A percentile compares a stretch with the other conserved stretches of the same genome.
phyloP scores from a whole-genome alignment of 768 basidiomycete genomes.

The Pleurotus pulmonarius region DNA sequence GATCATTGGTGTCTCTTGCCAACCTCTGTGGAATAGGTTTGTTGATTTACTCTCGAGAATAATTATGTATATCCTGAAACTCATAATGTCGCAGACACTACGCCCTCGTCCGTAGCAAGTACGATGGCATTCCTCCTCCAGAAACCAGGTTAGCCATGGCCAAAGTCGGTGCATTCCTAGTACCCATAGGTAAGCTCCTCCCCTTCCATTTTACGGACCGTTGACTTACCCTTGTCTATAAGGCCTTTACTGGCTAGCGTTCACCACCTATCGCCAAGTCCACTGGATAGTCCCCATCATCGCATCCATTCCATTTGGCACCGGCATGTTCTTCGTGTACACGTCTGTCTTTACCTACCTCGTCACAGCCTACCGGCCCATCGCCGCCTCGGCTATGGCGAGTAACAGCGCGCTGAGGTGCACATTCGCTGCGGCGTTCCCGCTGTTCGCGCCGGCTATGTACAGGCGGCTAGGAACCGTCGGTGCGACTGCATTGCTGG shows the following conservation, averaged over 20 bases:
- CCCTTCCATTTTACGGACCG: too few species aligned
- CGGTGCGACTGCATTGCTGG: conserved; percentile 69
- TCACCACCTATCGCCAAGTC: conserved; percentile 41
- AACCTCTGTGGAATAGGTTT: conserved; percentile 58
- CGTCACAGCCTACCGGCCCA: conserved; percentile 63
- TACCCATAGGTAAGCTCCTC: conserved; percentile 32
- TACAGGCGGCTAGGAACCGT: conserved; percentile 67
- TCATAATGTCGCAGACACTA: conserved; percentile 26
- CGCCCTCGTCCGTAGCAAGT: conserved; percentile 28
- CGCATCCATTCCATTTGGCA: conserved; percentile 62
- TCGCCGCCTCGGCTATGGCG: conserved; percentile 65
- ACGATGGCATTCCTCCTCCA: conserved; percentile 52
- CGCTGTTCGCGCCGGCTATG: conserved; percentile 61
- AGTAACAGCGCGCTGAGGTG: conserved; percentile 62
- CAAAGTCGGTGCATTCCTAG: conserved; percentile 59
- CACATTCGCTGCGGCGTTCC: conserved; percentile 59
- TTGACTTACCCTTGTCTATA: too few species aligned
- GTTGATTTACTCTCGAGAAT: conserved; percentile 10
- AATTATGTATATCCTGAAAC: neutral
- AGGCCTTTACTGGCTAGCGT: conserved; percentile 63
- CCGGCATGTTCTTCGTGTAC: conserved; percentile 64
- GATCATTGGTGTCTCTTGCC: conserved; percentile 41
- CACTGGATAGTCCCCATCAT: conserved; percentile 69
- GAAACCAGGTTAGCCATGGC: conserved; percentile 66
- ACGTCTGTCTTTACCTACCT: conserved; percentile 70